Evolutionary conservation across 2,329 filamentous ascomycete species (phyloP), one percentile per base, ranked within the genome.

Genomic region (Thielaviopsis populi): DNA sequence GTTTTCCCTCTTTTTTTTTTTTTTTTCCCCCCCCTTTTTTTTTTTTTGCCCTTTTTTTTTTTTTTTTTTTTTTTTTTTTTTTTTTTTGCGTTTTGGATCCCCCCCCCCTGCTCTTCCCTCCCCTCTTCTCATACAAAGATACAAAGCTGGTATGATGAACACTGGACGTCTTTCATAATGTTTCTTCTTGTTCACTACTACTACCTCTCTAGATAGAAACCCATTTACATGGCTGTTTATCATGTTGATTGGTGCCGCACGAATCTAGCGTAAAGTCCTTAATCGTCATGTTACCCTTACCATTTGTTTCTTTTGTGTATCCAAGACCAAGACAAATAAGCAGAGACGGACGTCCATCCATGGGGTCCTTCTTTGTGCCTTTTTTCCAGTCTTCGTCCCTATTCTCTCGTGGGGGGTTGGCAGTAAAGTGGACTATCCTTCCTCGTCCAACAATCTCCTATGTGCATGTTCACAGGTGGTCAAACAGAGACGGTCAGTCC

Each of bases 221-320:
- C 13, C 3, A 19, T 48, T 61, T 46, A 24, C 42, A 46, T 17
- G 41, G 17, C 3, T 61, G 22, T 59, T 46, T 15, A 46, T 56
- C 30, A 13, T 62, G 48, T 19, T 19, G 19, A 19, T 41, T 62
- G 41, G 10, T 42, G 42, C 56, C 24, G 11, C 61, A 58, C 50
- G 41, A 43, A 22, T 58, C 48, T 59, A 48, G 33, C 50, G n/a
- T 56, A 15, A 58, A 43, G 50, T 30, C 33, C 61, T 43, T 62
- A 27, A 46, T 63, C 53, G 27, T 63, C 61, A 63, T 63, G 50
- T 41, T 58, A 48, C 61, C 53, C 61, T 43, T 58, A 43, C 50
- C 61, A 40, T 63, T 42, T 56, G n/a, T n/a, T 54, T 56, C 37
- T 56, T 58, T 27, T 54, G 22, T 37, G 41, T 48, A 48, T 46